Evolutionary conservation across 2,329 filamentous ascomycete species (phyloP).

Genomic region (Arthrobotrys sinensis): DNA sequence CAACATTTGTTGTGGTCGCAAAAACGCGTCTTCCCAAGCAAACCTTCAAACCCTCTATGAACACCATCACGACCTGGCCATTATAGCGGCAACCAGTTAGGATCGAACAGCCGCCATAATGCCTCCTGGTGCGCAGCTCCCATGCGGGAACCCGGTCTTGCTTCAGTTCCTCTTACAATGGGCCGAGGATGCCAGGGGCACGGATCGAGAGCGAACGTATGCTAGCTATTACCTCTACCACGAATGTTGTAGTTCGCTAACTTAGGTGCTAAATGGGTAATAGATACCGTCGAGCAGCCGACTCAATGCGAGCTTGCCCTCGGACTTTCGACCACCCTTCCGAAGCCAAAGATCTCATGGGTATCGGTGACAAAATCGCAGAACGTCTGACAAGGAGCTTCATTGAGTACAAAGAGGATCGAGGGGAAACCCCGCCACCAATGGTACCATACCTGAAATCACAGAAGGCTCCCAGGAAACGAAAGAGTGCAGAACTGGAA

Average conservation of each 20-base stretch:
- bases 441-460: constrained; percentile 52
- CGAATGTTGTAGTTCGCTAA: not conserved
- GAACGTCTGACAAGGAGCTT: constrained; percentile 75
- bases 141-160: constrained; percentile 79
- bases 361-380: constrained; percentile 81
- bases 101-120: not conserved
- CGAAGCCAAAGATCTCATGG: constrained; percentile 80
- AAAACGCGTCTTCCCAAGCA: constrained; percentile 41
- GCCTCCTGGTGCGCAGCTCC: constrained; percentile 34
- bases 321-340: constrained; percentile 80
- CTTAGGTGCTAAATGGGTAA: constrained; percentile 68
- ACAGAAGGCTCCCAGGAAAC: constrained; percentile 11
- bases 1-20: constrained; percentile 32
- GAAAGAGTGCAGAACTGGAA: constrained; percentile 29
- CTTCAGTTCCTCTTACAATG: constrained; percentile 83
- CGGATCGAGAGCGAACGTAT: constrained; percentile 50
- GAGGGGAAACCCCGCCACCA: constrained; percentile 60
- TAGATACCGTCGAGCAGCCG: constrained; percentile 82
- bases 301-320: constrained; percentile 82
- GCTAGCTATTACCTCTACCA: not conserved
- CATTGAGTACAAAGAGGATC: constrained; percentile 64
- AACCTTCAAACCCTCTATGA: not conserved
- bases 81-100: not conserved
- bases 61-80: not conserved
- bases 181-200: constrained; percentile 76